Evolutionary conservation across 192 early-diverging fungal genomes (phyloP).

Genomic region (Linnemannia elongata): DNA sequence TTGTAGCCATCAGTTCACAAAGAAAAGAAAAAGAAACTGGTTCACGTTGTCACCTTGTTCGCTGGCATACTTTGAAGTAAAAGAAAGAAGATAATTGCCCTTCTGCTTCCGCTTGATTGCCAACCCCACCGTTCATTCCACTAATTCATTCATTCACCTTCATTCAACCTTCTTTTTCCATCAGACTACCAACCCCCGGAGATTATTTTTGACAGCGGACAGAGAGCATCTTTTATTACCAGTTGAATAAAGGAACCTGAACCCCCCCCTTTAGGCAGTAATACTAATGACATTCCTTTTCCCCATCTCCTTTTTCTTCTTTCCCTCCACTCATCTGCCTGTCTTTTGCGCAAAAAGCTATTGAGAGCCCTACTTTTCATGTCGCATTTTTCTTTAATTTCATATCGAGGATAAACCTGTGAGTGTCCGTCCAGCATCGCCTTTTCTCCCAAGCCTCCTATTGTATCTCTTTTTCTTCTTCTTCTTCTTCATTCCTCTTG

Average conservation of each 20-base stretch:
- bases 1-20: no score
- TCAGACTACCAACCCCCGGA: not conserved
- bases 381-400: not conserved
- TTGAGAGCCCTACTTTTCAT: conserved; percentile 4
- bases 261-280: not conserved
- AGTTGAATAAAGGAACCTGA: not conserved
- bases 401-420: not conserved
- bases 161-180: not conserved
- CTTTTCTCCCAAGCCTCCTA: not conserved
- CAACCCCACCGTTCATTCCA: not conserved
- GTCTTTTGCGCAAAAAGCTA: not conserved
- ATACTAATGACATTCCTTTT: no score
- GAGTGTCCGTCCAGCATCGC: not conserved
- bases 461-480: no score
- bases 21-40: not conserved
- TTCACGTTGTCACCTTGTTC: not conserved
- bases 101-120: not conserved
- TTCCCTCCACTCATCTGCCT: not conserved
- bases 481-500: not conserved
- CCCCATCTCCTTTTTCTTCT: not conserved
- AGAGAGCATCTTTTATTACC: not conserved
- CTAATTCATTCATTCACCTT: not conserved
- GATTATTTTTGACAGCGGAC: not conserved
- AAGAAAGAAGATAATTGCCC: not conserved
- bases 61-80: not conserved